Percentiles rank a stretch among this genome's conserved stretches.
phyloP scores from a whole-genome alignment of 805 yeast species.

The Komagataella pseudopastoris region DNA sequence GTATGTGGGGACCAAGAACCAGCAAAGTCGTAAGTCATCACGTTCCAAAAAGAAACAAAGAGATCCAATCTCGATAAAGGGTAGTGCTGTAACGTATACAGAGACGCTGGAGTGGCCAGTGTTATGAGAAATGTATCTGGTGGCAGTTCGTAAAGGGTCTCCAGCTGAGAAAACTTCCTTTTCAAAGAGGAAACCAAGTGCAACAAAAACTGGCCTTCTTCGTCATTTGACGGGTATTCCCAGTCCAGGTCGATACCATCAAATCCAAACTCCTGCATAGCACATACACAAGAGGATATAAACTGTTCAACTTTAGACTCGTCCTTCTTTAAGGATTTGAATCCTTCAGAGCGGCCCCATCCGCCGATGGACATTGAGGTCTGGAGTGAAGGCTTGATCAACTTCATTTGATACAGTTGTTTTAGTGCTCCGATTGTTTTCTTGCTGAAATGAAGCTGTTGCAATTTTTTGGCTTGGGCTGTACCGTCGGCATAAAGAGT shows the following conservation, averaged over 20 bases:
- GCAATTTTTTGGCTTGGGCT: neutral
- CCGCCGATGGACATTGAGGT: conserved; percentile 80
- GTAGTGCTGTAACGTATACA: conserved; percentile 27
- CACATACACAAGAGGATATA: conserved; percentile 29
- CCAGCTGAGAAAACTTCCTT: conserved; percentile 21
- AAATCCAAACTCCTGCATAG: conserved; percentile 44
- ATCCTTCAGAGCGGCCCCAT: conserved; percentile 32
- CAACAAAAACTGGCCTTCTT: conserved; percentile 32
- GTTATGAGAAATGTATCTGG: conserved; percentile 32
- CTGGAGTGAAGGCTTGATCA: conserved; percentile 24
- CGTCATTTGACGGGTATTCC: conserved; percentile 61
- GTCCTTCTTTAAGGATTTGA: conserved; percentile 17
- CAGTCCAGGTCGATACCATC: conserved; percentile 94
- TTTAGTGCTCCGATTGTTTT: conserved; percentile 13
- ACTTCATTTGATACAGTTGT: conserved; percentile 15
- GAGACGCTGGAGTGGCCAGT: conserved; percentile 65
- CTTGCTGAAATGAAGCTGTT: conserved; percentile 8
- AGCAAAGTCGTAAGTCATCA: conserved; percentile 84
- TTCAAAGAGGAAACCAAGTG: conserved; percentile 21
- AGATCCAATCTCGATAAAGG: conserved; percentile 40
- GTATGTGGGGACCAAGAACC: conserved; percentile 62
- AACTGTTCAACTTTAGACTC: conserved; percentile 21
- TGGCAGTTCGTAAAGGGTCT: conserved; percentile 9
- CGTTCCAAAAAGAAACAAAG: conserved; percentile 57
- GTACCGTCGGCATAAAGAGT: neutral